phyloP scores from a whole-genome alignment of 805 yeast genomes.

The Ogataea minuta region DNA sequence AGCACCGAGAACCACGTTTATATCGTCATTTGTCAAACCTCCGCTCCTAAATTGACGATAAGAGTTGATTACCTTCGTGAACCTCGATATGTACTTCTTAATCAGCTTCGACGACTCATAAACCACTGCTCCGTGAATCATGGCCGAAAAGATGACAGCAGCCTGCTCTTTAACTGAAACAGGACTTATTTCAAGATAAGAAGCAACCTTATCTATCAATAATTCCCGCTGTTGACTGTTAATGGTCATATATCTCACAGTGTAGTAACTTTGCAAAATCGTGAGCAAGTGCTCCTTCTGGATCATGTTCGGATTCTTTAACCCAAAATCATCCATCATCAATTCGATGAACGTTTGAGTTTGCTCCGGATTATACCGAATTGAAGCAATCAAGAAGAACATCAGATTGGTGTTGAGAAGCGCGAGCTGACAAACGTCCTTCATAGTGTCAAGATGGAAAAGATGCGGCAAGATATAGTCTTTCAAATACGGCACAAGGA shows the following conservation, averaged over 20 bases:
- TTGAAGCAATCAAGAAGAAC: conserved; percentile 45
- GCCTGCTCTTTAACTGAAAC: conserved; percentile 76
- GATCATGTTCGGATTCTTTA: conserved; percentile 45
- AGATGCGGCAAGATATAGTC: conserved; percentile 66
- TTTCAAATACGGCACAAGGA: conserved; percentile 51
- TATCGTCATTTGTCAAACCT: conserved; percentile 41
- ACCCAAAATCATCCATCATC: conserved; percentile 40
- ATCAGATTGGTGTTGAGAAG: conserved; percentile 52
- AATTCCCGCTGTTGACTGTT: conserved; percentile 42
- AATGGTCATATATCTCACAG: conserved; percentile 62
- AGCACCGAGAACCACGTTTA: conserved; percentile 70
- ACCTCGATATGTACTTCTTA: conserved; percentile 39
- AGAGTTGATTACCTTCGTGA: conserved; percentile 43
- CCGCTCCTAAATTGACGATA: conserved; percentile 26
- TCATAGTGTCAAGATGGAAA: conserved; percentile 58
- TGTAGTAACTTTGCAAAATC: conserved; percentile 67
- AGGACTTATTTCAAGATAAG: conserved; percentile 57
- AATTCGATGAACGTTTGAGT: conserved; percentile 42
- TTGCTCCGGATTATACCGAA: conserved; percentile 44
- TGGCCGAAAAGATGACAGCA: conserved; percentile 71
- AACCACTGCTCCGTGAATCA: conserved; percentile 64
- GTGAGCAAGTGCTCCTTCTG: conserved; percentile 68
- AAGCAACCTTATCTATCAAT: conserved; percentile 51
- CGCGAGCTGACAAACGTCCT: conserved; percentile 78
- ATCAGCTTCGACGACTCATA: conserved; percentile 45